These are phyloP conservation scores for Vachellia pachyceras DNA, from an alignment of 306 rosid genomes.

Conservation along the genomic window DNA sequence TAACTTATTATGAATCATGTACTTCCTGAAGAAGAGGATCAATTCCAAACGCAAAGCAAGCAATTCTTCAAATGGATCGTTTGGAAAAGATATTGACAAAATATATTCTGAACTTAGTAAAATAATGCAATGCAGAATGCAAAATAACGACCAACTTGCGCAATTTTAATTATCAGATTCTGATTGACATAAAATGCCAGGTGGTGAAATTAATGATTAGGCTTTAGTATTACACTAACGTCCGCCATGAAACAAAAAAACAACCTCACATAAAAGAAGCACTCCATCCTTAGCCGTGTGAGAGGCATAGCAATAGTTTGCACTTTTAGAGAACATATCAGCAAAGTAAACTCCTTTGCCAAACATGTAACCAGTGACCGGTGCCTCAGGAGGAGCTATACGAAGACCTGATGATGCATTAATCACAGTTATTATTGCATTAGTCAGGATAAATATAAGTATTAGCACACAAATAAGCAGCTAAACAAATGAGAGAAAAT, in stretches of 20 bases:
- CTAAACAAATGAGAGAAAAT: slow-evolving; percentile 25
- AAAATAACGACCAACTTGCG: slow-evolving; percentile 25
- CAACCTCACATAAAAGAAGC: slow-evolving; percentile 96
- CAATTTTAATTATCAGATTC: slow-evolving; percentile 16
- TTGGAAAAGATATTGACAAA: slow-evolving; percentile 14
- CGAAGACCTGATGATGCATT: slow-evolving; percentile 73
- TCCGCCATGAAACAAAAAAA: slow-evolving; percentile 31
- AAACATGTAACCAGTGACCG: slow-evolving; percentile 94
- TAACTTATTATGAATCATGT: slow-evolving; percentile 18
- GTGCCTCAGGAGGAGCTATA: slow-evolving; percentile 99
- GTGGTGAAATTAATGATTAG: slow-evolving; percentile 26
- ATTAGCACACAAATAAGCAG: slow-evolving; percentile 11
- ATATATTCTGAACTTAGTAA: slow-evolving; percentile 15
- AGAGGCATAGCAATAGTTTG: slow-evolving; percentile 87
- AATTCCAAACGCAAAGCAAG: slow-evolving; percentile 29
- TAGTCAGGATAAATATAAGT: slow-evolving; percentile 27
- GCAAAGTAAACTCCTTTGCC: slow-evolving; percentile 98
- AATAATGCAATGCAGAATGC: slow-evolving; percentile 29
- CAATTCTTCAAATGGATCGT: slow-evolving; percentile 29
- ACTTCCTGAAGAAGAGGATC: slow-evolving; percentile 13
- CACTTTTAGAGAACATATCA: slow-evolving; percentile 99
- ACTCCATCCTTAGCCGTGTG: slow-evolving; percentile 63
- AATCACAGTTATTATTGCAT: slow-evolving; percentile 28
- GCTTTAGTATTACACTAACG: slow-evolving; percentile 25
- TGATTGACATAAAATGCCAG: slow-evolving; percentile 20